Conservation (phyloP, 2,329 filamentous ascomycete species). For the Colletotrichum kahawae region DNA sequence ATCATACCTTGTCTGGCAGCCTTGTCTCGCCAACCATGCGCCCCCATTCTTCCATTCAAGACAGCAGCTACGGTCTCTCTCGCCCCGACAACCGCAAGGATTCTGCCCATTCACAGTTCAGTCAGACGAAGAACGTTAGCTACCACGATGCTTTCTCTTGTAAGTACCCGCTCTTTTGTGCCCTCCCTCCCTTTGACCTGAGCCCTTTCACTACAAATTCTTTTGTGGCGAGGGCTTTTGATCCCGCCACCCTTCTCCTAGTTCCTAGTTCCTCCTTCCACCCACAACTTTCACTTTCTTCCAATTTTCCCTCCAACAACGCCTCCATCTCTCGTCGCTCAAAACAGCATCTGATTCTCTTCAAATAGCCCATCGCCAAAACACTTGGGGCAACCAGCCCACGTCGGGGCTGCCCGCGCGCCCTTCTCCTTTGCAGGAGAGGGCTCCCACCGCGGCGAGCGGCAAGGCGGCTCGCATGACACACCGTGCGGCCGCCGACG, state of each 20-base stretch:
- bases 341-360: not conserved
- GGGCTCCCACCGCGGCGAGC: not conserved
- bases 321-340: not conserved
- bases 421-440: not conserved
- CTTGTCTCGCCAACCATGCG: not conserved
- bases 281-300: not conserved
- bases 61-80: not conserved
- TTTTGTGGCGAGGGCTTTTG: not conserved
- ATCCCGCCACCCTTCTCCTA: not conserved
- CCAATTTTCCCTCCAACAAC: not conserved
- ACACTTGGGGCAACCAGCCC: not conserved
- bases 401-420: not conserved
- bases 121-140: not conserved
- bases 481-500: not conserved
- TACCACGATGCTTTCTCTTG: not conserved
- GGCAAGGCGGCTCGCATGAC: not conserved
- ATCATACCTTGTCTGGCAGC: constrained; percentile 20
- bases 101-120: not conserved
- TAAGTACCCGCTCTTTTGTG: not conserved
- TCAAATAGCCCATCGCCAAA: not conserved
- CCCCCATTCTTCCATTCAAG: not conserved
- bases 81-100: not conserved
- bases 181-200: not conserved
- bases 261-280: not conserved
- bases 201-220: not conserved